Conservation (phyloP, 441 rosid species). For the Pelargonium cotyledonis region DNA sequence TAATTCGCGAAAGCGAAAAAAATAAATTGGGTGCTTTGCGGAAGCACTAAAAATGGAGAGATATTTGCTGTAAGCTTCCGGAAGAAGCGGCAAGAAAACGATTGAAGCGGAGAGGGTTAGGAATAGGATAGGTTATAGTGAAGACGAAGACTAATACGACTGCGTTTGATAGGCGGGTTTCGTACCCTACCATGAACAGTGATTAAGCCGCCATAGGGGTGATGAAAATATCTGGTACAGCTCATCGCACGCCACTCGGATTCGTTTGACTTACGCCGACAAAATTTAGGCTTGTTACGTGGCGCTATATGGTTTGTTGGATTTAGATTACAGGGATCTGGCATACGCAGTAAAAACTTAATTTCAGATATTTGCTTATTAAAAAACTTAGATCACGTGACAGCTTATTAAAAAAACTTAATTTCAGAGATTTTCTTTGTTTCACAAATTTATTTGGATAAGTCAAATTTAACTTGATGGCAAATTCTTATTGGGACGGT, state of each 20-base stretch:
- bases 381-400: too few relatives aligned
- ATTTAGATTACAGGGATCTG: too few relatives aligned
- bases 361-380: too few relatives aligned
- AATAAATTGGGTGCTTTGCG: too few relatives aligned
- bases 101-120: background rate
- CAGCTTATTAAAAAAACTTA: too few relatives aligned
- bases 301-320: background rate
- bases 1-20: background rate
- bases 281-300: background rate
- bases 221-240: background rate
- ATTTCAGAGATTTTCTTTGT: too few relatives aligned
- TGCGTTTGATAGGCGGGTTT: background rate
- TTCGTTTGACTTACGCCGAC: background rate
- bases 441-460: too few relatives aligned
- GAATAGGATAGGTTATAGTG: background rate
- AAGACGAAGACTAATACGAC: background rate
- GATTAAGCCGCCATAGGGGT: background rate
- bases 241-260: background rate
- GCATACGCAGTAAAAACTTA: too few relatives aligned
- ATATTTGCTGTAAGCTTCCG: background rate
- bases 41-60: background rate
- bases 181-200: background rate
- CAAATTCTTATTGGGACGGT: too few relatives aligned
- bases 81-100: background rate
- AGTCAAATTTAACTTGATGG: too few relatives aligned